A percentile compares a stretch with the other conserved stretches of the same genome.
Evolutionary conservation across 306 rosid genomes (phyloP).

Genomic region (Luffa acutangula): DNA sequence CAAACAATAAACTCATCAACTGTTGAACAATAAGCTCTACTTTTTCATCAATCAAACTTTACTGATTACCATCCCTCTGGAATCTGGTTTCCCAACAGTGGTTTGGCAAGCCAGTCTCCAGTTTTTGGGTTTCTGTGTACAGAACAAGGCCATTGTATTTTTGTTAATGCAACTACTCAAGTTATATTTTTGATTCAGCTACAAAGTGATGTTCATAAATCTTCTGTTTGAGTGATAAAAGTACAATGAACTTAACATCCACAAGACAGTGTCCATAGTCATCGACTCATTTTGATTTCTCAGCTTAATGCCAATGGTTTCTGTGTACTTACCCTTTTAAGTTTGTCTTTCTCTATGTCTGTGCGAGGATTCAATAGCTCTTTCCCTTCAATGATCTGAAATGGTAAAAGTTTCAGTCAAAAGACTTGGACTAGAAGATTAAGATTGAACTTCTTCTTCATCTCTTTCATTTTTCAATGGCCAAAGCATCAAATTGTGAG

Average conservation of each 20-base stretch:
- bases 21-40: too few relatives aligned
- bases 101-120: constrained; percentile 99
- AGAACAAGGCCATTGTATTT: neutral
- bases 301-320: neutral
- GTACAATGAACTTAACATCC: neutral
- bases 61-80: constrained; percentile 51
- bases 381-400: constrained; percentile 60
- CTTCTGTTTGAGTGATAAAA: neutral
- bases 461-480: neutral
- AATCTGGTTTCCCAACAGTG: constrained; percentile 60
- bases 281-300: neutral
- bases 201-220: neutral
- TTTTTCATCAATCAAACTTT: neutral
- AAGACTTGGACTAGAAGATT: neutral
- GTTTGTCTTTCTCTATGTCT: constrained; percentile 64
- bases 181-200: neutral
- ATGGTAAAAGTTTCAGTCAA: neutral
- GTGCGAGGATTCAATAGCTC: constrained; percentile 75
- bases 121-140: constrained; percentile 75
- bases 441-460: neutral
- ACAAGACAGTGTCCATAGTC: neutral
- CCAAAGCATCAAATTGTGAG: neutral
- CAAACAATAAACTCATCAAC: neutral
- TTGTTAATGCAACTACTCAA: neutral
- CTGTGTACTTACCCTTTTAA: constrained; percentile 40